Evolutionary conservation across 2,329 filamentous ascomycete genomes (phyloP), one percentile per base, ranked within the genome.

Genomic region (Lecanicillium sp.): DNA sequence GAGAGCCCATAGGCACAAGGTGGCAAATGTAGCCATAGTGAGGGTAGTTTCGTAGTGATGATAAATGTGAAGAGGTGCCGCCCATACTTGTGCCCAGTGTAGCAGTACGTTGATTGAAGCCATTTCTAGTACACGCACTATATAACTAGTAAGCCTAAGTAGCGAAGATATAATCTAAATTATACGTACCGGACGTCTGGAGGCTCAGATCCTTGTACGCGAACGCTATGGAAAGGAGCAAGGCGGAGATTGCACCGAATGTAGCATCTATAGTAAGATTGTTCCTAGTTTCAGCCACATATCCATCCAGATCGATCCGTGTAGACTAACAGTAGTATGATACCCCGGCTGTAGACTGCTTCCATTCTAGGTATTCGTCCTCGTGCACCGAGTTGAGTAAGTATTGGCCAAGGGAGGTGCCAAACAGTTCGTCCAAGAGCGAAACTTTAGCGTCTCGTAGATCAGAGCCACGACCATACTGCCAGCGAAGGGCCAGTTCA

Each of bases 381-480:
- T 39, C 37, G 37, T 20, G 9, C 23, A 39, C 9, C 21, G 37
- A 39, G 6, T 39, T 27, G 7, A 39, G 9, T 23, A 39, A 12
- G 37, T 17, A 27, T 6, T 3, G 8, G 37, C 37, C 37, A 17
- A n/a, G n/a, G n/a, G n/a, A n/a, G n/a, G n/a, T n/a, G n/a, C n/a
- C n/a, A n/a, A n/a, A n/a, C n/a, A n/a, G n/a, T n/a, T n/a, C n/a
- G n/a, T n/a, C n/a, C n/a, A n/a, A n/a, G n/a, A n/a, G n/a, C n/a
- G n/a, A 39, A 19, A 2, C 2, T 10, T 21, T 19, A 10, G 23
- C 2, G 20, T 39, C 23, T 39, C 9, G 37, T 26, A 39, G 23
- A 27, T 27, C 37, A 27, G 37, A 39, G 23, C 37, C 37, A n/a
- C 37, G 37, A 19, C 37, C 37, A 27, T 39, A 26, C n/a, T 39